Base-by-base conservation (phyloP, 192 early-diverging fungal genomes). In the Backusella circina region DNA sequence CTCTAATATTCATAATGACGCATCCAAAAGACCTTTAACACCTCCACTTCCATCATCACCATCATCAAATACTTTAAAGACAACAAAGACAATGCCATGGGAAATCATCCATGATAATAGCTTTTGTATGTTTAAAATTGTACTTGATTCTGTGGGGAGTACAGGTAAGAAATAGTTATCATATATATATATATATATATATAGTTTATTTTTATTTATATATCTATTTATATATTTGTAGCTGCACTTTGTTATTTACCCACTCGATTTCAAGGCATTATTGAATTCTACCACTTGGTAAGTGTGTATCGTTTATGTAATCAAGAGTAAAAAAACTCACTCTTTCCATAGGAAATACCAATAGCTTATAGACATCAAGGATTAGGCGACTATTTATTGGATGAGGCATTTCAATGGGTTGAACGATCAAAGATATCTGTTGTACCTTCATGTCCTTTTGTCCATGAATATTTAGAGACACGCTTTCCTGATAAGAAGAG, bases 321-420 rank as follows among this genome's bases (percentile, higher is more conserved):
- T n/a, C n/a, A n/a, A n/a, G n/a, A n/a, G n/a, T n/a, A n/a, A n/a
- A n/a, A n/a, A n/a, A n/a, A n/a, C n/a, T n/a, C n/a, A n/a, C n/a
- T n/a, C n/a, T n/a, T n/a, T n/a, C n/a, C n/a, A 69, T 78, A 78
- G 77, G 77, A 78, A 78, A 74, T 78, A 39, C 77, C 77, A 21
- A n/a, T 69, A 8, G 33, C 32, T 18, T 78, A 78, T 73, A 28
- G 72, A 12, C 67, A 78, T 44, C 38, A 54, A 64, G 77, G 77
- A 5, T 38, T 78, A 36, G 77, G 77, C 44, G 77, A 78, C 28
- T 33, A 39, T 44, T 68, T 78, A 50, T 31, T 72, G 30, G n/a
- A 64, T 13, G 26, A 69, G 13, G 77, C 77, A 61, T 78, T 78
- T 68, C 65, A 61, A 68, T 78, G 77, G 77, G 66, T 74, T 32